phyloP scores from a whole-genome alignment of 345 rosid species.

The Pelargonium nanum region DNA sequence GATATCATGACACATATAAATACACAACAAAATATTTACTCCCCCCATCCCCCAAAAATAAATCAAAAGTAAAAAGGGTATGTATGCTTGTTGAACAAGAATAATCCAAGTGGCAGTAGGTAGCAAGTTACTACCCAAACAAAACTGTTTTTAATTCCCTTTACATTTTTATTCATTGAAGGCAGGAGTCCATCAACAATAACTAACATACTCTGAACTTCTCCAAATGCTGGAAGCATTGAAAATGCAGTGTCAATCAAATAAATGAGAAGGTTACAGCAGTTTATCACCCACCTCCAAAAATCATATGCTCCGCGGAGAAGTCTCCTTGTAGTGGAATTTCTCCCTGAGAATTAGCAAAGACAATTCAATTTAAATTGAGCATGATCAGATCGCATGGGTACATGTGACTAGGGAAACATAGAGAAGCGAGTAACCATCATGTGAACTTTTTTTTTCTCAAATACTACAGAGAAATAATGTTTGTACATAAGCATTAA shows the following conservation, averaged over 20 bases:
- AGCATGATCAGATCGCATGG: neutral
- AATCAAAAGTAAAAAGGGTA: neutral
- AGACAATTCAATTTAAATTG: neutral
- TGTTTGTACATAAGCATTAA: neutral
- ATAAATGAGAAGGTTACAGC: neutral
- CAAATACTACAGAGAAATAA: neutral
- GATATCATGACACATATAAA: neutral
- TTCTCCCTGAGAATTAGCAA: constrained; percentile 54
- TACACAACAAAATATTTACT: neutral
- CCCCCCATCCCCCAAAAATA: neutral
- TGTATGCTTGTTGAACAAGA: neutral
- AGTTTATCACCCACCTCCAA: constrained; percentile 50
- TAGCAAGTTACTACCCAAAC: neutral
- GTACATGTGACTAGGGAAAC: constrained; percentile 2
- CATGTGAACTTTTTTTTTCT: too few species aligned
- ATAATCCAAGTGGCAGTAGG: neutral
- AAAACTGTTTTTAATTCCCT: neutral
- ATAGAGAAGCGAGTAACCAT: neutral
- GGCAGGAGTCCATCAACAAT: neutral
- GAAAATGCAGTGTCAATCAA: neutral
- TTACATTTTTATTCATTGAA: too few species aligned
- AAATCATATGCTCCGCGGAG: constrained; percentile 91
- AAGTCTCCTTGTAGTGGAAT: constrained; percentile 96
- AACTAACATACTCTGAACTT: neutral
- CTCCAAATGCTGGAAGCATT: neutral